Evolutionary conservation across 129 eudicot genomes (phyloP).

Genomic region (Gnaphalium uliginosum): DNA sequence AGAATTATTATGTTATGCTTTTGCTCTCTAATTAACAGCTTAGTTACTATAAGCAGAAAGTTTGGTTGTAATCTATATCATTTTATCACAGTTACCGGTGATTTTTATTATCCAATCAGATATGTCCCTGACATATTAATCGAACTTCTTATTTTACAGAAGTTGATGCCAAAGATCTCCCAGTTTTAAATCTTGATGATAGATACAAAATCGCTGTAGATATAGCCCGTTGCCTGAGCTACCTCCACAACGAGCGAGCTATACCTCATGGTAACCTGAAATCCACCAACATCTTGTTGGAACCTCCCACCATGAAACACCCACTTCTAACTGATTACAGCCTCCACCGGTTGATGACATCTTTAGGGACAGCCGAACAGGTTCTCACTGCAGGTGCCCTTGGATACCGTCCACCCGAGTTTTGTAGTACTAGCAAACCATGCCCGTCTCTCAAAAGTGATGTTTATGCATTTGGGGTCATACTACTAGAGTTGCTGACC

Average conservation of each 20-base stretch:
- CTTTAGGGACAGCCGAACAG: constrained; percentile 83
- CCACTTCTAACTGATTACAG: constrained; percentile 70
- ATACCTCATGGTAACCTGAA: constrained; percentile 93
- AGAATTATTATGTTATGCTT: no score
- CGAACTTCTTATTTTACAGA: constrained; percentile 45
- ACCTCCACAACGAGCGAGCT: constrained; percentile 73
- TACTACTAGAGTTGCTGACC: constrained; percentile 69
- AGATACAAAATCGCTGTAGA: constrained; percentile 56
- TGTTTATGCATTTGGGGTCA: constrained; percentile 84
- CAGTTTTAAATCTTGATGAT: constrained; percentile 44
- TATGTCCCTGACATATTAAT: not conserved
- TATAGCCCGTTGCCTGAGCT: constrained; percentile 66
- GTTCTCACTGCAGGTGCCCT: constrained; percentile 77
- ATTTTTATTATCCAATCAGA: not conserved
- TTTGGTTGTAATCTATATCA: no score
- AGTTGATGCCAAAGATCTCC: constrained; percentile 45
- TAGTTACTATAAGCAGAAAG: no score
- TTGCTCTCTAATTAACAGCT: no score
- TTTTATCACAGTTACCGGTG: no score
- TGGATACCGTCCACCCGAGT: constrained; percentile 88
- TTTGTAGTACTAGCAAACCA: constrained; percentile 75
- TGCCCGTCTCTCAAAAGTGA: constrained; percentile 87
- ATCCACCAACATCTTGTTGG: constrained; percentile 71
- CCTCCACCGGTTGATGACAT: constrained; percentile 81
- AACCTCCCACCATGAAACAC: constrained; percentile 46